phyloP scores from a whole-genome alignment of 768 basidiomycete species.

The Lactarius sp. region DNA sequence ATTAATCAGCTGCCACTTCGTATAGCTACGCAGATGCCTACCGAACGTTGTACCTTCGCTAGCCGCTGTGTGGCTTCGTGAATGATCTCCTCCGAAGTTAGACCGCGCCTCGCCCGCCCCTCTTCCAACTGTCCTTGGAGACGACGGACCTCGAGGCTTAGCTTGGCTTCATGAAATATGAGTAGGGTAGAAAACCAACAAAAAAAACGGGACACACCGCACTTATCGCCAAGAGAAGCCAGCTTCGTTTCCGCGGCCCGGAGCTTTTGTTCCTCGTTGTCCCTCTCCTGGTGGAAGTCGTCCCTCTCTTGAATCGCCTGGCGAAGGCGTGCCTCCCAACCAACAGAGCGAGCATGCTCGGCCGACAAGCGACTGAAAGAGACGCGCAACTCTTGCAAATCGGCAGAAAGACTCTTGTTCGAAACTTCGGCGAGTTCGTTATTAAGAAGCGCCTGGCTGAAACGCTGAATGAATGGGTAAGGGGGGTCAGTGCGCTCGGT shows the following conservation, averaged over 20 bases:
- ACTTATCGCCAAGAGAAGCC: conserved; percentile 59
- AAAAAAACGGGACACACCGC: conserved; percentile 40
- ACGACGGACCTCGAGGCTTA: conserved; percentile 60
- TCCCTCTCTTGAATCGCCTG: conserved; percentile 70
- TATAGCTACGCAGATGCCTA: conserved; percentile 32
- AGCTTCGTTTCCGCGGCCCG: conserved; percentile 63
- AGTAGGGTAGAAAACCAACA: neutral
- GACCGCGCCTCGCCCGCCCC: conserved; percentile 53
- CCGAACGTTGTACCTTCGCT: conserved; percentile 54
- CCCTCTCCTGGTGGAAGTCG: conserved; percentile 79
- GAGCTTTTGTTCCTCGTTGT: conserved; percentile 62
- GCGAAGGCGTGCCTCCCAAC: conserved; percentile 63
- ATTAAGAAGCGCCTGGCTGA: conserved; percentile 74
- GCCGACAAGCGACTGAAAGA: conserved; percentile 62
- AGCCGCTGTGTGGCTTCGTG: conserved; percentile 61
- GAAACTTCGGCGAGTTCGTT: conserved; percentile 78
- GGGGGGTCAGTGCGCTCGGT: conserved; percentile 17
- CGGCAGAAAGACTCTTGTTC: conserved; percentile 65
- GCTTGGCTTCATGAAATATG: conserved; percentile 46
- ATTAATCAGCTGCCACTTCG: neutral
- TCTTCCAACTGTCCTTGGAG: conserved; percentile 61
- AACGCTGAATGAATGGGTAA: conserved; percentile 43
- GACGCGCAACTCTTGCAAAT: conserved; percentile 68
- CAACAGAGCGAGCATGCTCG: conserved; percentile 64
- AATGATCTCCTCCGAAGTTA: conserved; percentile 62